These are phyloP conservation scores for Chaetomiaceae sp. DNA, from an alignment of 2,329 filamentous ascomycete genomes.

Conservation along the genomic window DNA sequence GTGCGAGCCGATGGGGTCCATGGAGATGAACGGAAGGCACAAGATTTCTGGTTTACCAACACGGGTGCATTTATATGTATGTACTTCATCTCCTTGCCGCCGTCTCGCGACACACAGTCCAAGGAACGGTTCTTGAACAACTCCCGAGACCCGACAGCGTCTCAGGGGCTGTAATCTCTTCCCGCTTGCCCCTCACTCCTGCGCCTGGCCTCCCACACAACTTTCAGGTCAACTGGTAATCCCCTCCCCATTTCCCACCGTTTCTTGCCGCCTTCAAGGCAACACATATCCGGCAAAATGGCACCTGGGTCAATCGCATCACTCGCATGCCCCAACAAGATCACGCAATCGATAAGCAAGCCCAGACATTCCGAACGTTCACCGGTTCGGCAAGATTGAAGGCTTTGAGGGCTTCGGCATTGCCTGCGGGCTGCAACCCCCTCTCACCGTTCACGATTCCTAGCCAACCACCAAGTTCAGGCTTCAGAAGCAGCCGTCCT, in stretches of 20 bases:
- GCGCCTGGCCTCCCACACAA: background rate
- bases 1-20: background rate
- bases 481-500: no score
- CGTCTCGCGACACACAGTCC: no score
- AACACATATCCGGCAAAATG: background rate
- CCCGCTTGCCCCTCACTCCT: background rate
- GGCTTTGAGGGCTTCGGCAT: background rate
- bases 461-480: no score
- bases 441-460: no score
- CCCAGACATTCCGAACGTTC: background rate
- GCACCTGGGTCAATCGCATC: background rate
- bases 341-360: background rate
- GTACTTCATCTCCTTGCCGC: no score
- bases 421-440: background rate
- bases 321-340: background rate
- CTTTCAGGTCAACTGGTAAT: background rate
- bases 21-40: no score
- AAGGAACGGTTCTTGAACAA: background rate
- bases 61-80: no score
- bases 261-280: background rate
- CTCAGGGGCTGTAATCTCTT: background rate
- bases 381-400: background rate
- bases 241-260: background rate
- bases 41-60: no score
- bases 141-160: background rate